A percentile compares a stretch with the other conserved stretches of the same genome.
phyloP scores from a whole-genome alignment of 225 moss, liverwort and hornwort species.

The Asterella californica region DNA sequence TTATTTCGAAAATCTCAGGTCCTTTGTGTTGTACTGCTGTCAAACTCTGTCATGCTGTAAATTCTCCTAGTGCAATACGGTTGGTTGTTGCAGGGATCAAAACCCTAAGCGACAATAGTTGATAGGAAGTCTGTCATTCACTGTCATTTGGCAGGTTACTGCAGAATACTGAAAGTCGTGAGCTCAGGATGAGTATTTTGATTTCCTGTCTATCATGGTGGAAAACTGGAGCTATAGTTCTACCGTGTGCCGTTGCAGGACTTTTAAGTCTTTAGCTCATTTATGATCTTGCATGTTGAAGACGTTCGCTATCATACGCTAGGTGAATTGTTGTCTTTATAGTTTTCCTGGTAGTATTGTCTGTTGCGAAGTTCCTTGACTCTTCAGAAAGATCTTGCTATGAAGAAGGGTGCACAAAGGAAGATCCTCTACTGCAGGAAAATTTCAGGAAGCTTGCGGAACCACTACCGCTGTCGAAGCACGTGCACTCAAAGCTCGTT shows the following conservation, averaged over 20 bases:
- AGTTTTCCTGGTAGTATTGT: background rate
- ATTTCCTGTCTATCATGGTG: background rate
- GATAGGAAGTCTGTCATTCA: too few species aligned
- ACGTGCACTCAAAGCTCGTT: constrained; percentile 92
- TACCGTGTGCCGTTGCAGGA: background rate
- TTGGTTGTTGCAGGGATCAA: too few species aligned
- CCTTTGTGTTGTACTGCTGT: background rate
- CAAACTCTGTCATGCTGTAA: background rate
- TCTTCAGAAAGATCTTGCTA: constrained; percentile 69
- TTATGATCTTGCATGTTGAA: background rate
- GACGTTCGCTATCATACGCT: background rate
- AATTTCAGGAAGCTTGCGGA: constrained; percentile 90
- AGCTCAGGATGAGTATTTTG: background rate
- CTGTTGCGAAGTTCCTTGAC: background rate
- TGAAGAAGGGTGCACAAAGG: constrained; percentile 96
- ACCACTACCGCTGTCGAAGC: constrained; percentile 91
- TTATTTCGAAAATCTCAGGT: background rate
- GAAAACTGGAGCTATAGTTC: background rate
- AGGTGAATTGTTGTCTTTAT: background rate
- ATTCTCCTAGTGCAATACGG: background rate
- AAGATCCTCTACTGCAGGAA: constrained; percentile 90
- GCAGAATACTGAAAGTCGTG: background rate
- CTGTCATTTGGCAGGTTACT: background rate
- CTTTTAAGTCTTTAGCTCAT: background rate
- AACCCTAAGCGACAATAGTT: too few species aligned